phyloP scores from a whole-genome alignment of 176 grass and related monocot species.

The Hsuehochloa calcarea region DNA sequence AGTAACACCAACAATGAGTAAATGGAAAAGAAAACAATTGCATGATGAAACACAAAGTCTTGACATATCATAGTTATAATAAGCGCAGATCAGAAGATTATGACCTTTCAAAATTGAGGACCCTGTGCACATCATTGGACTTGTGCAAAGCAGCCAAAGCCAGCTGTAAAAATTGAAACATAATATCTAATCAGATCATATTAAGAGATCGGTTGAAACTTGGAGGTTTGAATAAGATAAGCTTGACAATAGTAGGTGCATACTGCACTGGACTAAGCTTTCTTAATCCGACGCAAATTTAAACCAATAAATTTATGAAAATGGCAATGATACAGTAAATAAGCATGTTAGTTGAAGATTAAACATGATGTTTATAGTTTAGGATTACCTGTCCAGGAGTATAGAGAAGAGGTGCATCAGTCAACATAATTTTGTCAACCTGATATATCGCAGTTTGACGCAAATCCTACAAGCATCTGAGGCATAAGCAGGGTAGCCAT shows the following conservation, averaged over 20 bases:
- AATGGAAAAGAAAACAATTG: slow-evolving; percentile 2
- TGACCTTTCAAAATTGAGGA: slow-evolving; percentile 86
- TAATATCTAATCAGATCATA: slow-evolving; percentile 4
- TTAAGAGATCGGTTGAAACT: background rate
- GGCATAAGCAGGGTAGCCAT: slow-evolving; percentile 18
- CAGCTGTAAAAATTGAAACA: slow-evolving; percentile 58
- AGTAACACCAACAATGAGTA: background rate
- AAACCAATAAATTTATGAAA: slow-evolving; percentile 24
- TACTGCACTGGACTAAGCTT: background rate
- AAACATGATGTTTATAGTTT: slow-evolving; percentile 13
- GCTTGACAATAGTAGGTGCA: slow-evolving; percentile 6
- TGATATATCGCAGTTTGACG: slow-evolving; percentile 48
- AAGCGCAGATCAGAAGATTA: slow-evolving; percentile 12
- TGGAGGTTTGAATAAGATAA: slow-evolving; percentile 9
- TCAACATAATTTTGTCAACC: slow-evolving; percentile 91
- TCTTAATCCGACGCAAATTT: slow-evolving; percentile 9
- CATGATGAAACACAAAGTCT: slow-evolving; percentile 17
- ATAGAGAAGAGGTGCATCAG: slow-evolving; percentile 90
- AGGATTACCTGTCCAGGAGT: slow-evolving; percentile 82
- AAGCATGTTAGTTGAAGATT: slow-evolving; percentile 5
- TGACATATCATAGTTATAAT: slow-evolving; percentile 21
- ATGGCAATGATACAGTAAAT: slow-evolving; percentile 1
- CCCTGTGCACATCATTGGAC: slow-evolving; percentile 58
- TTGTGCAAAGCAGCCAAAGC: slow-evolving; percentile 83
- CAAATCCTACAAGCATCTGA: slow-evolving; percentile 53